Evolutionary conservation across 352 stramenopile genomes (phyloP).

Genomic region (Phytopythium mirpurense): DNA sequence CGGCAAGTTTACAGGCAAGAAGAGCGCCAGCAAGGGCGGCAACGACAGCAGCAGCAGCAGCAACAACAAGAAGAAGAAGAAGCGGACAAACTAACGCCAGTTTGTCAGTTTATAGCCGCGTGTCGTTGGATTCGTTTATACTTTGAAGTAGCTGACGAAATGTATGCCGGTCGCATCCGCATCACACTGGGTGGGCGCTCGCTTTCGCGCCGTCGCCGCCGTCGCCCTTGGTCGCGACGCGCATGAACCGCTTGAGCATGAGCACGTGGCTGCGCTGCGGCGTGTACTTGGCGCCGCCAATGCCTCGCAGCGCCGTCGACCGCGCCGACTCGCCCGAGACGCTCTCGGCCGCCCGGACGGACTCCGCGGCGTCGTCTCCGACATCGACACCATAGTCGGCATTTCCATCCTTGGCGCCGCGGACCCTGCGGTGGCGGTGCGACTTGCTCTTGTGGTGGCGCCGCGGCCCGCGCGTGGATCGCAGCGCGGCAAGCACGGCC

Average conservation of each 20-base stretch:
- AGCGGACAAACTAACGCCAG: background rate
- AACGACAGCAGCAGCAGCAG: background rate
- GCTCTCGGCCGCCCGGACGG: conserved; percentile 24
- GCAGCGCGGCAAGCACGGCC: conserved; percentile 8
- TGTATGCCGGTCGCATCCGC: background rate
- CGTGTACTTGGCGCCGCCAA: conserved; percentile 56
- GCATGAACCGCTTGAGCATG: conserved; percentile 51
- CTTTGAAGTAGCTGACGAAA: too few relatives aligned
- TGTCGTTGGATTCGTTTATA: too few relatives aligned
- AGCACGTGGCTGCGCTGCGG: conserved; percentile 46
- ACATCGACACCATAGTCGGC: background rate
- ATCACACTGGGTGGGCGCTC: conserved; percentile 13
- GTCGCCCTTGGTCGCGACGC: conserved; percentile 19
- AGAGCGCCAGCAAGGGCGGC: too few relatives aligned
- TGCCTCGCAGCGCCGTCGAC: conserved; percentile 12
- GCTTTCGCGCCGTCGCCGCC: conserved; percentile 8
- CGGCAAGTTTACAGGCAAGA: background rate
- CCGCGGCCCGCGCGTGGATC: conserved; percentile 2
- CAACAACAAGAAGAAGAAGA: too few relatives aligned
- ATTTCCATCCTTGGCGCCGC: background rate
- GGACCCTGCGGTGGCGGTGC: background rate
- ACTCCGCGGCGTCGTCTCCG: conserved; percentile 6
- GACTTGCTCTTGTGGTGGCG: conserved; percentile 8
- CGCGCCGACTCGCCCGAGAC: conserved; percentile 19
- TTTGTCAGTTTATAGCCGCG: too few relatives aligned